Conservation (phyloP, 2,329 filamentous ascomycete genomes). For the Fusarium sp. region DNA sequence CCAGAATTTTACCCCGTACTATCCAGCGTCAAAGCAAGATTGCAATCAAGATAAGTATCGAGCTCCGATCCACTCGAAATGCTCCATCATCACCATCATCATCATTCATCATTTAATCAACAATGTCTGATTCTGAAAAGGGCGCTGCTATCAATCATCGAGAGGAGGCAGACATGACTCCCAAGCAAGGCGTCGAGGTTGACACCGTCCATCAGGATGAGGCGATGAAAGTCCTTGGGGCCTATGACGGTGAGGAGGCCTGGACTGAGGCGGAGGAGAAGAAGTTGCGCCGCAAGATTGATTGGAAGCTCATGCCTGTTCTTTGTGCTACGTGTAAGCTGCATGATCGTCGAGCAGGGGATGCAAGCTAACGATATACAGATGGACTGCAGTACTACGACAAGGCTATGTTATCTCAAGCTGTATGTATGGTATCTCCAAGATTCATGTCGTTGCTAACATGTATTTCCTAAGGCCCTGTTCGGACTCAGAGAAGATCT, state of each 20-base stretch:
- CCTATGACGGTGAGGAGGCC: conserved; percentile 50
- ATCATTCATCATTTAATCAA: neutral
- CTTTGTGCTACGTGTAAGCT: conserved; percentile 55
- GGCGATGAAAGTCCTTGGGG: conserved; percentile 50
- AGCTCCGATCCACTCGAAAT: neutral
- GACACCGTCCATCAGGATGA: conserved; percentile 37
- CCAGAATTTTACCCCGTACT: neutral
- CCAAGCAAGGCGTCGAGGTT: neutral
- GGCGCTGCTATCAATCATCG: conserved; percentile 9
- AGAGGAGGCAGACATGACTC: conserved; percentile 4
- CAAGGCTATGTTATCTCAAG: conserved; percentile 62
- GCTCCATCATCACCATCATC: neutral
- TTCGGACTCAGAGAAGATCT: conserved; percentile 33
- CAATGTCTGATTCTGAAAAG: conserved; percentile 33
- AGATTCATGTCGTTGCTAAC: neutral
- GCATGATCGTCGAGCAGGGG: neutral
- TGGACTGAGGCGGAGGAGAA: conserved; percentile 56
- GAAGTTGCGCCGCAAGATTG: conserved; percentile 46
- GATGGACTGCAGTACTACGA: conserved; percentile 53
- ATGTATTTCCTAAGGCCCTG: conserved; percentile 5
- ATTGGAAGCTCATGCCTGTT: conserved; percentile 52
- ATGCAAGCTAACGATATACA: neutral
- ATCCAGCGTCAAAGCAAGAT: neutral
- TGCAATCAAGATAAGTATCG: conserved; percentile 26
- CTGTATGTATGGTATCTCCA: conserved; percentile 45